Conservation (phyloP, 352 stramenopile species). For the Phytophthora pinifolia region DNA sequence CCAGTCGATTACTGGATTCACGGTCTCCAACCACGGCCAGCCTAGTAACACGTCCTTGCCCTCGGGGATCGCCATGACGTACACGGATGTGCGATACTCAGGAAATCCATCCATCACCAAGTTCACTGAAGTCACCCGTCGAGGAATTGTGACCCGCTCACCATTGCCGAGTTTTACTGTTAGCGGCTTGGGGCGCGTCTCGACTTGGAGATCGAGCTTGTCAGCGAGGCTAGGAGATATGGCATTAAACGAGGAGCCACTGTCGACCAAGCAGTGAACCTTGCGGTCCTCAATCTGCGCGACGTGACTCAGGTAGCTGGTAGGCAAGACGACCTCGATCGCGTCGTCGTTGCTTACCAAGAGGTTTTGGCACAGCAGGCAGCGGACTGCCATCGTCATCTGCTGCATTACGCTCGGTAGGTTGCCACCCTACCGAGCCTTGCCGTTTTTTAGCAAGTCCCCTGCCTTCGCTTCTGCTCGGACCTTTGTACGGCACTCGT, state of each 20-base stretch:
- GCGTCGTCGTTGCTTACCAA: neutral
- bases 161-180: neutral
- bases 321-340: constrained; percentile 1
- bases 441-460: constrained; percentile 5
- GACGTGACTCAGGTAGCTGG: constrained; percentile 3
- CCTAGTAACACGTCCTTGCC: neutral
- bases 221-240: neutral
- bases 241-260: constrained; percentile 4
- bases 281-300: neutral
- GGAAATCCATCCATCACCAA: neutral
- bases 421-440: constrained; percentile 15
- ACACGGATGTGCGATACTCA: neutral
- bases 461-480: too few relatives aligned
- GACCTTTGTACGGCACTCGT: constrained; percentile 12
- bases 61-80: constrained; percentile 2
- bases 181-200: neutral
- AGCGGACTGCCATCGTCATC: constrained; percentile 2
- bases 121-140: neutral
- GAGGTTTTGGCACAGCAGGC: constrained; percentile 5
- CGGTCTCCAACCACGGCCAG: neutral
- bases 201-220: neutral
- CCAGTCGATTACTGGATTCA: constrained; percentile 5
- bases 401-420: constrained; percentile 2
- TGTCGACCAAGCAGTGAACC: constrained; percentile 13
- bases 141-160: neutral